Percentiles rank a stretch among this genome's conserved stretches.
Evolutionary conservation across 108 stramenopile genomes (phyloP).

Genomic region (Schizochytrium sp.): DNA sequence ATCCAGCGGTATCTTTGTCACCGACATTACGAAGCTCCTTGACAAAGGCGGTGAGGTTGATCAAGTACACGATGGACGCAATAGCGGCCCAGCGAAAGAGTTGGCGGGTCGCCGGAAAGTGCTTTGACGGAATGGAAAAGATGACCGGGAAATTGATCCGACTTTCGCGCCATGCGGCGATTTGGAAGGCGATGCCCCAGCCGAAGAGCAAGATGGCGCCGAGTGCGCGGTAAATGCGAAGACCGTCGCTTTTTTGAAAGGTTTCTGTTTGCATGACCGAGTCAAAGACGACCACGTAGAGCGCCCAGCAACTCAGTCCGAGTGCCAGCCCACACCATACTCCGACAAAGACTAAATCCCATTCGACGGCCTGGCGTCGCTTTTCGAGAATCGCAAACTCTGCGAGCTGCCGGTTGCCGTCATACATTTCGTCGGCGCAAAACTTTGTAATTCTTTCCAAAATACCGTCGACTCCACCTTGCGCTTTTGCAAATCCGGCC

Average conservation of each 20-base stretch:
- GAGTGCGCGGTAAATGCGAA: neutral
- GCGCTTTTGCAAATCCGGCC: neutral
- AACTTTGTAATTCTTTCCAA: neutral
- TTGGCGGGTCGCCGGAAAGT: neutral
- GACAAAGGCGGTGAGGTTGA: neutral
- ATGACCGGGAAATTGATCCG: slow-evolving; percentile 9
- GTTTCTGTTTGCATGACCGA: neutral
- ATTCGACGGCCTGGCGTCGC: neutral
- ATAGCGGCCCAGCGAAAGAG: neutral
- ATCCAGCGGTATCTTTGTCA: neutral
- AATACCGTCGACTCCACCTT: neutral
- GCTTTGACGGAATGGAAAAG: neutral
- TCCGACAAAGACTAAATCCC: neutral
- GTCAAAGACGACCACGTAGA: neutral
- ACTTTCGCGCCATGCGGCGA: neutral
- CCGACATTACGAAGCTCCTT: neutral
- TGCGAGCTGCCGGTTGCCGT: neutral
- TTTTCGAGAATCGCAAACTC: neutral
- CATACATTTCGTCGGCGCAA: neutral
- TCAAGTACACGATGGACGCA: neutral
- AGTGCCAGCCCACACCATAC: neutral
- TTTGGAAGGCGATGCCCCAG: neutral
- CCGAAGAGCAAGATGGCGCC: neutral
- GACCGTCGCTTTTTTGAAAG: neutral
- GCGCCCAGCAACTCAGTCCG: neutral